These are phyloP conservation scores for Ophiostoma piceae DNA, from an alignment of 2,329 filamentous ascomycete species.

Conservation along the genomic window DNA sequence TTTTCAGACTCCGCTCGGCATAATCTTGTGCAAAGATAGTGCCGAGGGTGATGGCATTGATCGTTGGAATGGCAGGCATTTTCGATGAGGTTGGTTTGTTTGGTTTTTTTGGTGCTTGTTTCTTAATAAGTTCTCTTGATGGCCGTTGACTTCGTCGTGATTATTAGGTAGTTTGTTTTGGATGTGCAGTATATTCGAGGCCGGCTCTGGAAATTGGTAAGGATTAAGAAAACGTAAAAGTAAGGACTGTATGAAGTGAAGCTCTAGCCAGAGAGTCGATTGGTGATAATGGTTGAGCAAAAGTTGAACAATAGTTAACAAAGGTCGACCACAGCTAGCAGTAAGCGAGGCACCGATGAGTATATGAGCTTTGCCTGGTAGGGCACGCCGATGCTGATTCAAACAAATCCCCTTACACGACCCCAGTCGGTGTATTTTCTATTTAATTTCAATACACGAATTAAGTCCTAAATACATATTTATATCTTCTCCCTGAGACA, in stretches of 20 bases:
- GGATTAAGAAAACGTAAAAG: not conserved
- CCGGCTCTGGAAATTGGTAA: constrained; percentile 7
- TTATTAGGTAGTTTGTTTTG: not conserved
- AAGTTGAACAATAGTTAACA: not conserved
- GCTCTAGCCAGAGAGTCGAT: constrained; percentile 12
- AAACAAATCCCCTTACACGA: not conserved
- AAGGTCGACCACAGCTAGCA: not conserved
- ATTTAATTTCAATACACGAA: not conserved
- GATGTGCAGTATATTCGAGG: not conserved
- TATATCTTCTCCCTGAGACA: constrained; percentile 1
- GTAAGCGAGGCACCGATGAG: not conserved
- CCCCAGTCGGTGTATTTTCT: not conserved
- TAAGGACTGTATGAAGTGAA: constrained; percentile 10
- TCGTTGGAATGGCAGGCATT: constrained; percentile 13
- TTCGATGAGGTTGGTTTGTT: not conserved
- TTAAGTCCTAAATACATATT: not conserved
- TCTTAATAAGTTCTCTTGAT: not conserved
- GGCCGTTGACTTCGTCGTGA: not conserved
- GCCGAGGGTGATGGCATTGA: constrained; percentile 6
- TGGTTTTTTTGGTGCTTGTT: not conserved
- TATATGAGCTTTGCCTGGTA: not conserved
- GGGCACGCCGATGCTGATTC: not conserved
- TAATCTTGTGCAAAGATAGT: constrained; percentile 10
- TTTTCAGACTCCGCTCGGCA: constrained; percentile 16
- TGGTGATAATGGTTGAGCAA: not conserved